Evolutionary conservation across 2,329 filamentous ascomycete genomes (phyloP), one percentile per base, ranked within the genome.

Genomic region (Monosporascus ibericus): DNA sequence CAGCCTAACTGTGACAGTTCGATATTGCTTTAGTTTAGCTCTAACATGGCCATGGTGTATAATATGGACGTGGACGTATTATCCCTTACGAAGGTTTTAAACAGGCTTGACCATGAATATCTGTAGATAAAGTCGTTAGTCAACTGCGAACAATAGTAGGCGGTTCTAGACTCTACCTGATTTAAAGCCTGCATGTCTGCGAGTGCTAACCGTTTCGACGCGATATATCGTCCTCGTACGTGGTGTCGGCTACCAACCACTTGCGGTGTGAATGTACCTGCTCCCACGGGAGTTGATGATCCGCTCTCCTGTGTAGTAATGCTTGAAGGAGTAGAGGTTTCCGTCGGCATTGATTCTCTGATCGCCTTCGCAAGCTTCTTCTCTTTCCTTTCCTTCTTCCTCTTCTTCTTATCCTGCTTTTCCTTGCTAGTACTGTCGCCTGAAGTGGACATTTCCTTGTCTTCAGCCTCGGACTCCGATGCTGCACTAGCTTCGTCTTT

Each of bases 121-220:
- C 65, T 68, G 44, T 9, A 39, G 2, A 6, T 5, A 34, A 17
- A 47, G 66, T 57, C 65, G 62, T 47, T 5, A 52, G 55, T 8
- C 48, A 51, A 5, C 25, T 37, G 14, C 37, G 17, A 24, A 15
- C 2, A 48, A 18, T 11, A 8, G 2, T 25, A 6, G 17, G 38
- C 42, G 8, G 15, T 3, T 24, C 30, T 39, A 3, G 18, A 17
- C 6, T 75, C 4, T 73, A 92, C 88, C 84, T 96, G 91, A 68
- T 92, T 92, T 65, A 97, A 72, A 15, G 91, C 89, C 64, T 87
- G 84, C 48, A 85, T 80, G 68, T 96, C 88, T 74, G 90, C 80
- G 53, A 91, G 81, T 2, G 92, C 91, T 74, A 86, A 82, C 63
- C 84, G 85, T 76, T 97, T 97, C 62, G 94, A 89, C 52, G 87